A percentile compares a stretch with the other conserved stretches of the same genome.
Conservation (phyloP, 768 basidiomycete species). For the Leucosporidium yakuticum region DNA sequence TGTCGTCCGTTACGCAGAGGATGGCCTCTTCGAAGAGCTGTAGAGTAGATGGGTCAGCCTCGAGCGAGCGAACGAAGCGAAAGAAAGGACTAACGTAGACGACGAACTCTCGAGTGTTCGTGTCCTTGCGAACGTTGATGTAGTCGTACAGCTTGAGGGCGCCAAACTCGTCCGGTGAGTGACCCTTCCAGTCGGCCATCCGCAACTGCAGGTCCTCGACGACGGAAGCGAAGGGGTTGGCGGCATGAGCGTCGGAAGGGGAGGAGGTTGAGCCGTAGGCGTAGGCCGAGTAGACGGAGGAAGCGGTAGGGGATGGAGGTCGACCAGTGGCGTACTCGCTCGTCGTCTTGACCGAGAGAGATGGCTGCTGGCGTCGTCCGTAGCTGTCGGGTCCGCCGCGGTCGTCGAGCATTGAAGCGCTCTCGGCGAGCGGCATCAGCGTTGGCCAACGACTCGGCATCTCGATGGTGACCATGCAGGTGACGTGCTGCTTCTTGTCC, state of each 20-base stretch:
- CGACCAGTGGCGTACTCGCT: conserved; percentile 2
- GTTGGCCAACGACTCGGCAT: conserved; percentile 65
- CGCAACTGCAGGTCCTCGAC: conserved; percentile 82
- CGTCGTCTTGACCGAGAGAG: conserved; percentile 4
- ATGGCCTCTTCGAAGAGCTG: conserved; percentile 94
- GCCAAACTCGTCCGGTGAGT: conserved; percentile 73
- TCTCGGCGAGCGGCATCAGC: not conserved
- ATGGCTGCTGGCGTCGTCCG: not conserved
- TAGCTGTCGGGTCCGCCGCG: not conserved
- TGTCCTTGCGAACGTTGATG: conserved; percentile 77
- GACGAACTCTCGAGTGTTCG: conserved; percentile 85
- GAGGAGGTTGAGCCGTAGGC: conserved; percentile 13
- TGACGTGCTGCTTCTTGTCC: conserved; percentile 68
- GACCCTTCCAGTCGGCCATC: conserved; percentile 94
- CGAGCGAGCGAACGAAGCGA: not conserved
- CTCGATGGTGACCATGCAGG: conserved; percentile 89
- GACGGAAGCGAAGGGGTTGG: conserved; percentile 64
- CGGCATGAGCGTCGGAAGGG: not conserved
- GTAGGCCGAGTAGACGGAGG: conserved; percentile 23
- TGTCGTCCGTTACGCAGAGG: conserved; percentile 96
- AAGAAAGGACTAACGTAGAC: conserved; percentile 50
- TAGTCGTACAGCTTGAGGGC: conserved; percentile 87
- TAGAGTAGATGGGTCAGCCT: conserved; percentile 3
- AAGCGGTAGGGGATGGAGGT: conserved; percentile 11
- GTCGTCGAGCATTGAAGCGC: not conserved